Evolutionary conservation across 805 yeast genomes (phyloP).

Genomic region (Wickerhamiella cacticola): DNA sequence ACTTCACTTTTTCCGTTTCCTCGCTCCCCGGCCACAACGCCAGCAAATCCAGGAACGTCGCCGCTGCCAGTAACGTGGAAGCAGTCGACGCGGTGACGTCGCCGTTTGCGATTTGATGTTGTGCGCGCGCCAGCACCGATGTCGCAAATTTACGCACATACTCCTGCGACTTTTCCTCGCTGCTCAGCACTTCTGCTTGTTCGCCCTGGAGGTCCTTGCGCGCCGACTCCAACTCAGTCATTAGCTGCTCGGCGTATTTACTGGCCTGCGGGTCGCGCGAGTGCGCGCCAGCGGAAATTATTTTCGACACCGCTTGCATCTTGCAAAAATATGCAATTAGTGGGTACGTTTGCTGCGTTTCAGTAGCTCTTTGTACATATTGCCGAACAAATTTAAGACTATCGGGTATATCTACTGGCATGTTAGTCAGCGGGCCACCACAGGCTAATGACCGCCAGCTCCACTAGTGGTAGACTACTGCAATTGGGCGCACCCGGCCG

Average conservation of each 20-base stretch:
- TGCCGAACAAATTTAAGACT: slow-evolving; percentile 24
- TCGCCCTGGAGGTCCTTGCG: slow-evolving; percentile 32
- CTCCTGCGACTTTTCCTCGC: slow-evolving; percentile 45
- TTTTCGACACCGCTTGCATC: slow-evolving; percentile 60
- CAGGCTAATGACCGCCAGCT: too few species aligned
- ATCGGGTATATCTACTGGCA: slow-evolving; percentile 24
- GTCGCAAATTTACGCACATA: slow-evolving; percentile 48
- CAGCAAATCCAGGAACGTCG: slow-evolving; percentile 41
- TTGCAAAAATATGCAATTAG: slow-evolving; percentile 61
- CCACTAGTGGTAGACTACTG: too few species aligned
- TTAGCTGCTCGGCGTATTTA: slow-evolving; percentile 43
- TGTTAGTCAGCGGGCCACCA: too few species aligned
- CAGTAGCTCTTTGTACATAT: slow-evolving; percentile 38
- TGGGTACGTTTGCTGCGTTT: slow-evolving; percentile 47
- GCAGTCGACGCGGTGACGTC: slow-evolving; percentile 38
- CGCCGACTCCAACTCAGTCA: slow-evolving; percentile 58
- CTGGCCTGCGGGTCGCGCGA: slow-evolving; percentile 44
- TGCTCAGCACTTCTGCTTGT: slow-evolving; percentile 40
- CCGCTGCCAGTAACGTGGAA: slow-evolving; percentile 41
- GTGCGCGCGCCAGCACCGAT: slow-evolving; percentile 44
- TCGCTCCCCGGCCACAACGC: slow-evolving; percentile 29
- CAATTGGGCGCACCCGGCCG: too few species aligned
- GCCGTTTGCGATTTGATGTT: slow-evolving; percentile 37
- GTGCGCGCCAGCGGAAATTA: slow-evolving; percentile 51
- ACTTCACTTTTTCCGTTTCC: slow-evolving; percentile 39